Evolutionary conservation across 1,139 yeast species (phyloP).

Genomic region (Taphrina pruni): DNA sequence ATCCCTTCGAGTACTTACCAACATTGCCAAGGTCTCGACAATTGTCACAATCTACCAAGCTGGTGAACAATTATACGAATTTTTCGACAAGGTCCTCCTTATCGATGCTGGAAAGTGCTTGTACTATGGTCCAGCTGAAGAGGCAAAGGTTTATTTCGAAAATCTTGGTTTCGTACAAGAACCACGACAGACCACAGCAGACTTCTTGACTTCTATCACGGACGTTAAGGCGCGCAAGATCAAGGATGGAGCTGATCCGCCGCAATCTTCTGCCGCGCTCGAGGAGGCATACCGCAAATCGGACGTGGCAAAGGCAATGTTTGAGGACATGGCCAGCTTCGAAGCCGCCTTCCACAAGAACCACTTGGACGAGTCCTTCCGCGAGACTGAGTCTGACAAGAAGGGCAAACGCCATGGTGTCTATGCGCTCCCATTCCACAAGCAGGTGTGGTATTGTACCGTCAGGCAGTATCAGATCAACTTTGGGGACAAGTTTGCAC

Average conservation of each 20-base stretch:
- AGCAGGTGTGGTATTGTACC: constrained; percentile 46
- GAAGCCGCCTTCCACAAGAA: constrained; percentile 42
- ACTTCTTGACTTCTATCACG: constrained; percentile 77
- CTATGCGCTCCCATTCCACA: constrained; percentile 44
- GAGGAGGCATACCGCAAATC: constrained; percentile 68
- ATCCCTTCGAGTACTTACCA: constrained; percentile 70
- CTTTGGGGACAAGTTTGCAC: constrained; percentile 41
- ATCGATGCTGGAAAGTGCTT: constrained; percentile 79
- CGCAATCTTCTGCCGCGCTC: constrained; percentile 71
- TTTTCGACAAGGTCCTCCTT: constrained; percentile 73
- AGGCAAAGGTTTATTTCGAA: constrained; percentile 66
- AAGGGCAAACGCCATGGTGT: constrained; percentile 44
- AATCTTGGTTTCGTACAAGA: constrained; percentile 75
- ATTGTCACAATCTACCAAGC: constrained; percentile 83
- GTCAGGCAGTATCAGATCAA: constrained; percentile 42
- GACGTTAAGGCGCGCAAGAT: constrained; percentile 70
- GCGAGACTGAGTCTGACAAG: constrained; percentile 43
- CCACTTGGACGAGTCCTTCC: constrained; percentile 41
- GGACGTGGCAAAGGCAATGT: constrained; percentile 56
- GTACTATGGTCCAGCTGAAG: constrained; percentile 66
- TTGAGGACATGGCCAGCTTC: constrained; percentile 55
- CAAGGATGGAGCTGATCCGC: constrained; percentile 67
- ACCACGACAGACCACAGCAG: constrained; percentile 79
- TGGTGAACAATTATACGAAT: constrained; percentile 71
- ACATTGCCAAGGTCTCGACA: constrained; percentile 64